These are phyloP conservation scores for Pyrenula massariospora DNA, from an alignment of 495 filamentous ascomycete genomes.

Conservation along the genomic window DNA sequence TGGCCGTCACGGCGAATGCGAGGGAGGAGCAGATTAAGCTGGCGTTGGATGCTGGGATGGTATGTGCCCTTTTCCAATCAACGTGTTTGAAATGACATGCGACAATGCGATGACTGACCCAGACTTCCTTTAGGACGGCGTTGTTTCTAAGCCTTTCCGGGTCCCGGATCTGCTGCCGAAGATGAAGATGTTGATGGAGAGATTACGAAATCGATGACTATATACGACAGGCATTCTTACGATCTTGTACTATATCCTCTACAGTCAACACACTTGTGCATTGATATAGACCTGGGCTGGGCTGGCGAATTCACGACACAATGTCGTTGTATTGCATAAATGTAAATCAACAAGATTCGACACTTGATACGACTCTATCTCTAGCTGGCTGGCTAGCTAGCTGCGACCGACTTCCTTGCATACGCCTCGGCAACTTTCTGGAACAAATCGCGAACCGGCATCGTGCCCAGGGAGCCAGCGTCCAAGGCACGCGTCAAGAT, in stretches of 20 bases:
- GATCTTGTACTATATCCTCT: not conserved
- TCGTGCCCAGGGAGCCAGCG: not conserved
- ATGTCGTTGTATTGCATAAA: too few species aligned
- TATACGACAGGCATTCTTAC: not conserved
- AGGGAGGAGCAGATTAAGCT: constrained; percentile 52
- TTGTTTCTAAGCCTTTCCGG: constrained; percentile 72
- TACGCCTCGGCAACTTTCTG: not conserved
- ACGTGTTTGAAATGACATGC: too few species aligned
- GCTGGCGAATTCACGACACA: too few species aligned
- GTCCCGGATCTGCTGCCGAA: constrained; percentile 60
- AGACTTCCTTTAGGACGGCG: constrained; percentile 47
- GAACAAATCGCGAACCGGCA: not conserved
- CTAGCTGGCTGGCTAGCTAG: too few species aligned
- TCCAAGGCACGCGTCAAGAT: not conserved
- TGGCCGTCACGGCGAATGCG: constrained; percentile 71
- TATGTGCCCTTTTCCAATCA: constrained; percentile 18
- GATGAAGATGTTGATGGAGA: constrained; percentile 21
- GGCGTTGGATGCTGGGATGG: constrained; percentile 60
- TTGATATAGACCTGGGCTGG: too few species aligned
- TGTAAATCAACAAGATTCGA: too few species aligned
- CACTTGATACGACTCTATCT: too few species aligned
- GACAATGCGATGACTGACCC: not conserved
- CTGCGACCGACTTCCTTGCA: not conserved
- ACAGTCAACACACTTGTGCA: not conserved
- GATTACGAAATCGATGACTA: not conserved